Evolutionary conservation across 73 alveolate genomes (phyloP), one percentile per base, ranked within the genome.

Genomic region (Effrenium voratum): DNA sequence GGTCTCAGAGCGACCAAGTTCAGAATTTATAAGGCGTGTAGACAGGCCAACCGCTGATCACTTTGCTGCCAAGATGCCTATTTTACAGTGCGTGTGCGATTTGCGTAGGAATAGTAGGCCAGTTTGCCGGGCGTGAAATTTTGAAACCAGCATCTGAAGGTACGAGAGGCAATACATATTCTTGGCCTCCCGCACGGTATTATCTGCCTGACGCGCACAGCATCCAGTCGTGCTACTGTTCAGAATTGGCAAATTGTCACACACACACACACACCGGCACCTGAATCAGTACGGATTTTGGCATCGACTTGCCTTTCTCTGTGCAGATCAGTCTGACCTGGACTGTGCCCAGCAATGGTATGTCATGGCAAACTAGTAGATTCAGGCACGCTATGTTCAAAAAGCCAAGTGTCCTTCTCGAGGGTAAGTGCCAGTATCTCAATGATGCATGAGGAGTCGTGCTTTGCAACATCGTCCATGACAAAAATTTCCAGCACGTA

Each of bases 121-220:
- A 15, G 73, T 46, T 32, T 46, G 73, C 22, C 47, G 45, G 50
- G 47, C 30, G n/a, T 72, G 91, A 47, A n/a, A 49, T 32, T 80
- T 68, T 2, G 91, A 68, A 30, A 46, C 72, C 49, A 80, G 40
- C 72, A 80, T 5, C 45, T 80, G 68, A 1, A 80, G 49, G 50
- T 47, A 80, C 15, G 91, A 30, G 73, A 80, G 8, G 49, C 68
- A 45, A 32, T 16, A 80, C 34, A 46, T 68, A n/a, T 80, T 80
- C 49, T 80, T 80, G n/a, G 45, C 2, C 47, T 46, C 91, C 1
- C 91, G 68, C 1, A 80, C 91, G 3, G 91, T 80, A 47, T 80
- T 80, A 34, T 80, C 91, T 2, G 91, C 91, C 91, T 80, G 32
- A 30, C 63, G 91, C n/a, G n/a, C n/a, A n/a, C n/a, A n/a, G n/a